phyloP scores from a whole-genome alignment of 345 rosid genomes.

The Corymbia maculata region DNA sequence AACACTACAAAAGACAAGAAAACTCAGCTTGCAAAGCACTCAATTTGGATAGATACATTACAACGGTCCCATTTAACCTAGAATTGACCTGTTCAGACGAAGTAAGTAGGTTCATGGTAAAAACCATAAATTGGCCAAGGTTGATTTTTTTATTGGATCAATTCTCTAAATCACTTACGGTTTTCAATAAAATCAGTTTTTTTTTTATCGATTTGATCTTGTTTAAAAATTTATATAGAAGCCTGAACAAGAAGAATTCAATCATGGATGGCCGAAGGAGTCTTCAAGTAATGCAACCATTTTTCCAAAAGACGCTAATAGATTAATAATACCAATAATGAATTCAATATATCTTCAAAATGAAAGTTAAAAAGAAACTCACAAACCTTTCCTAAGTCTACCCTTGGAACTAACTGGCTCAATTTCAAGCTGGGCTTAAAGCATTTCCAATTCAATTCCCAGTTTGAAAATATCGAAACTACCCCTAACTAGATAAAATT shows the following conservation, averaged over 20 bases:
- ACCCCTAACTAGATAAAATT: not conserved
- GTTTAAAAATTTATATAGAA: not conserved
- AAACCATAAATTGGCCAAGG: not conserved
- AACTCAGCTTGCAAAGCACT: not conserved
- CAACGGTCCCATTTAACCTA: rapidly evolving
- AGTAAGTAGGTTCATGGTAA: rapidly evolving
- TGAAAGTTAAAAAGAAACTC: not conserved
- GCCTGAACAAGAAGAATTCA: rapidly evolving
- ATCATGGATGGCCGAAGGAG: not conserved
- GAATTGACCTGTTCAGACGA: not conserved
- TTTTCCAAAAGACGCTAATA: not conserved
- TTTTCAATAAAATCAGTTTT: not conserved
- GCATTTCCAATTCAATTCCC: rapidly evolving
- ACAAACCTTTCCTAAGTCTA: not conserved
- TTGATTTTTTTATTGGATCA: not conserved
- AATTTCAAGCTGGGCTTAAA: rapidly evolving
- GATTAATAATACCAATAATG: not conserved
- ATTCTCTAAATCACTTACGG: not conserved
- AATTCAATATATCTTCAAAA: not conserved
- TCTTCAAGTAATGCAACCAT: not conserved
- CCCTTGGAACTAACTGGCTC: rapidly evolving
- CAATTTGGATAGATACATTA: not conserved
- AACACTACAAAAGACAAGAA: not conserved
- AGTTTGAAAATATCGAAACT: not conserved
- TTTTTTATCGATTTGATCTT: not conserved